Evolutionary conservation across 352 stramenopile genomes (phyloP).

Genomic region (Globisporangium alternatum): DNA sequence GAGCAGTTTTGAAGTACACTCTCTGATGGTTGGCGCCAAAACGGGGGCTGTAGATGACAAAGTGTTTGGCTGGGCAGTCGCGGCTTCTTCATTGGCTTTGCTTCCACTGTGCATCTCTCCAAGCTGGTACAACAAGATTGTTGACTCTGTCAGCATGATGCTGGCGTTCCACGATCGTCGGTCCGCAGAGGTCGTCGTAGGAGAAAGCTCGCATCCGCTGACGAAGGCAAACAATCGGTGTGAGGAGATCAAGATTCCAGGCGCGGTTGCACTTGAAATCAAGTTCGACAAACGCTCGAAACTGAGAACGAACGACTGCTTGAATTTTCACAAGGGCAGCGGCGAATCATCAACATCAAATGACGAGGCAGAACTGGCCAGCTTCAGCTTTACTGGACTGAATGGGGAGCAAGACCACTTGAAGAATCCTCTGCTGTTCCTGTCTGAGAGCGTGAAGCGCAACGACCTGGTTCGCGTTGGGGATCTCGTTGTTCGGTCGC

Average conservation of each 20-base stretch:
- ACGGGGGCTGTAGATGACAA: conserved; percentile 2
- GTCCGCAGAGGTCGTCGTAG: conserved; percentile 28
- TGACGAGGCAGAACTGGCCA: neutral
- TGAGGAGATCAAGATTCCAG: conserved; percentile 36
- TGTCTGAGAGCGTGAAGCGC: conserved; percentile 28
- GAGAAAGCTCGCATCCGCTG: conserved; percentile 55
- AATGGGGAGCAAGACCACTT: conserved; percentile 29
- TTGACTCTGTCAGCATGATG: conserved; percentile 53
- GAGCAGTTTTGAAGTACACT: conserved; percentile 2
- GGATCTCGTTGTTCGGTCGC: conserved; percentile 55
- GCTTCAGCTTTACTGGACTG: conserved; percentile 27
- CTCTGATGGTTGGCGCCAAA: neutral
- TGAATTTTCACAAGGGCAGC: conserved; percentile 23
- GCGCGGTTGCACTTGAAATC: conserved; percentile 63
- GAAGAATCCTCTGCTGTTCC: conserved; percentile 37
- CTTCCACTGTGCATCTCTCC: conserved; percentile 30
- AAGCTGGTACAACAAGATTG: conserved; percentile 60
- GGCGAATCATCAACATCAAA: neutral
- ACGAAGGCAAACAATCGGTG: neutral
- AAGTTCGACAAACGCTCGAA: conserved; percentile 60
- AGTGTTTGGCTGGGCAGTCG: conserved; percentile 9
- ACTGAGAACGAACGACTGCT: conserved; percentile 29
- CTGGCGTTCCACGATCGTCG: conserved; percentile 51
- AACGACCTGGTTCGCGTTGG: conserved; percentile 30
- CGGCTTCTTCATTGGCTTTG: conserved; percentile 34